Evolutionary conservation across 768 basidiomycete genomes (phyloP).

Genomic region (Lepiota venenata): DNA sequence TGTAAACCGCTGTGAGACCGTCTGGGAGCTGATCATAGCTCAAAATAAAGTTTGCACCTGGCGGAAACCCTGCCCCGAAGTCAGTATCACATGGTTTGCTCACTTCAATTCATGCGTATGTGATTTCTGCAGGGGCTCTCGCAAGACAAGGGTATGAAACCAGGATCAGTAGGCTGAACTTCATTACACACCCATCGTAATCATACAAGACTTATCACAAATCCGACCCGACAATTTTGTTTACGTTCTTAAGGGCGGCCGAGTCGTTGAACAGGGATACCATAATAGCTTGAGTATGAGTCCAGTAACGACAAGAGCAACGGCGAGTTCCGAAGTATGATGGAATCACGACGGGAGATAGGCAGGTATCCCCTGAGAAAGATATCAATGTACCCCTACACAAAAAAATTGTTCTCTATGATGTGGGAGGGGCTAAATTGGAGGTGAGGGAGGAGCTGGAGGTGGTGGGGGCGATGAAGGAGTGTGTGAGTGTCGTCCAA

Average conservation of each 20-base stretch:
- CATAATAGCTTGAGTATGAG: slow-evolving; percentile 62
- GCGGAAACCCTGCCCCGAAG: no score
- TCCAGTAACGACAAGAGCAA: slow-evolving; percentile 23
- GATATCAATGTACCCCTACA: slow-evolving; percentile 42
- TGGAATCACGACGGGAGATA: slow-evolving; percentile 47
- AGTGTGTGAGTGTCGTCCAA: slow-evolving; percentile 41
- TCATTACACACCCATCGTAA: no score
- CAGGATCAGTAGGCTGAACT: no score
- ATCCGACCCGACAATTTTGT: slow-evolving; percentile 78
- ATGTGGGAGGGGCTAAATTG: no score
- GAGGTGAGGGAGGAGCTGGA: neutral
- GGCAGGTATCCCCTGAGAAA: slow-evolving; percentile 45
- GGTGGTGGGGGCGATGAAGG: slow-evolving; percentile 3
- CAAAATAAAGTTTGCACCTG: no score
- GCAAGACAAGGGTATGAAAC: no score
- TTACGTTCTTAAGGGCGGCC: slow-evolving; percentile 83
- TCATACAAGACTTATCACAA: slow-evolving; percentile 93
- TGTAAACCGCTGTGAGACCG: no score
- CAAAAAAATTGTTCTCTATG: slow-evolving; percentile 30
- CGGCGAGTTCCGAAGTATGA: slow-evolving; percentile 75
- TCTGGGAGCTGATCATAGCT: no score
- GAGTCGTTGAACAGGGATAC: slow-evolving; percentile 85
- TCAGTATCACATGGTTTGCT: no score
- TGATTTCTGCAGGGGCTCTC: no score
- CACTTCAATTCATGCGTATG: no score